These are phyloP conservation scores for Gaeumannomyces sp. DNA, from an alignment of 2,329 filamentous ascomycete species.

Conservation along the genomic window DNA sequence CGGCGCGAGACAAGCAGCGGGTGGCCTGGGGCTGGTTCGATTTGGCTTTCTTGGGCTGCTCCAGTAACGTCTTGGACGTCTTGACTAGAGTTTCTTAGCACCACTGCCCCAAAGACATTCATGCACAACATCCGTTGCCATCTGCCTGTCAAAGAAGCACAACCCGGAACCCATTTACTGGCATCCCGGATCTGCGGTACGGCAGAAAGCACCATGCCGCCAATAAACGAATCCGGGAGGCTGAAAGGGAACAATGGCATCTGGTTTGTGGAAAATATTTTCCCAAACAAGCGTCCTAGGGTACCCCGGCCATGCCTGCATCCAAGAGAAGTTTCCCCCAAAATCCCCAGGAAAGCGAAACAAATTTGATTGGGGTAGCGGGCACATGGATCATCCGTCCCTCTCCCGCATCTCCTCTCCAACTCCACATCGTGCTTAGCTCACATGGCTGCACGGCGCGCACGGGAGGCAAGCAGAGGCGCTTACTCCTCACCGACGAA, in stretches of 20 bases:
- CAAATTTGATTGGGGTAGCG: background rate
- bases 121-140: no score
- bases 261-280: constrained; percentile 10
- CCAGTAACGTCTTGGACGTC: background rate
- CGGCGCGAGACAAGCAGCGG: background rate
- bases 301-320: background rate
- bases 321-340: background rate
- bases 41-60: background rate
- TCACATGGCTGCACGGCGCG: no score
- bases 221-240: background rate
- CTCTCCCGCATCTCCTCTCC: background rate
- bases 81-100: background rate
- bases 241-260: background rate
- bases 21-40: background rate
- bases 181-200: no score
- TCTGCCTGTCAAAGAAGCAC: no score
- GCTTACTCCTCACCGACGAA: no score
- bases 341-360: background rate
- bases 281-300: background rate
- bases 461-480: no score
- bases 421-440: background rate
- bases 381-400: background rate
- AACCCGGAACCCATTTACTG: no score
- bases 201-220: no score
- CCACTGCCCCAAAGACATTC: no score